Evolutionary conservation across 441 rosid genomes (phyloP).

Genomic region (Euphorbia corollata): DNA sequence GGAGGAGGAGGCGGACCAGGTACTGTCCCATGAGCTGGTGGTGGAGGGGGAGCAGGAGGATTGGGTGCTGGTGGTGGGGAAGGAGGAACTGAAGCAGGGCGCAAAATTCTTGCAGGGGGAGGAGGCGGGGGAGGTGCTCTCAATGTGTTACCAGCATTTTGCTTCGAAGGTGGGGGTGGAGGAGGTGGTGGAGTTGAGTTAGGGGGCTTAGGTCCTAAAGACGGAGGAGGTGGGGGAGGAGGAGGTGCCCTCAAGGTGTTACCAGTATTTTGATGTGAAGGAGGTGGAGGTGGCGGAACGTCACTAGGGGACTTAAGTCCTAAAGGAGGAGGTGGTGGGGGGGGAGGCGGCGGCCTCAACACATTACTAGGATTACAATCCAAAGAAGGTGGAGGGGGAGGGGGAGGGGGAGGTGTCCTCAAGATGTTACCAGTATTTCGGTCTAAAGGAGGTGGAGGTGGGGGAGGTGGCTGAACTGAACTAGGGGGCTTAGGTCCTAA

Average conservation of each 20-base stretch:
- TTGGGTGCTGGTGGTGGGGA: conserved; percentile 52
- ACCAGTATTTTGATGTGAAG: too few relatives aligned
- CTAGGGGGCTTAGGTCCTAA: conserved; percentile 20
- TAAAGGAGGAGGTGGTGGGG: conserved; percentile 21
- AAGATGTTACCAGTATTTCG: neutral
- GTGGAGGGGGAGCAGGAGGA: conserved; percentile 43
- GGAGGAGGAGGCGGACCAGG: conserved; percentile 47
- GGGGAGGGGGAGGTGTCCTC: conserved; percentile 34
- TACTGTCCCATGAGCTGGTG: conserved; percentile 34
- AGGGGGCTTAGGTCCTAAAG: conserved; percentile 20
- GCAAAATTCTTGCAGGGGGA: conserved; percentile 43
- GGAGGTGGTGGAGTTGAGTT: conserved; percentile 44
- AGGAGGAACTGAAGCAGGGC: conserved; percentile 33
- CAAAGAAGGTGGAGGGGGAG: conserved; percentile 22
- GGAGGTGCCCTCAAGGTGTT: too few relatives aligned
- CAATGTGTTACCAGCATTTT: neutral
- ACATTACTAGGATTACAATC: too few relatives aligned
- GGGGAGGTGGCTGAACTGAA: conserved; percentile 46
- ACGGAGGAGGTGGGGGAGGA: conserved; percentile 14
- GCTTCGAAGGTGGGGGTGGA: conserved; percentile 24
- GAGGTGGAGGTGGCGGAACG: conserved; percentile 42
- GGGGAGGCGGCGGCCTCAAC: too few relatives aligned
- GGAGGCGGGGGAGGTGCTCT: conserved; percentile 36
- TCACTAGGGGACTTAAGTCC: conserved; percentile 22
- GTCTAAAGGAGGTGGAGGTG: conserved; percentile 19